A percentile compares a stretch with the other conserved stretches of the same genome.
Conservation (phyloP, 352 stramenopile species). For the Phytophthora brassicae region DNA sequence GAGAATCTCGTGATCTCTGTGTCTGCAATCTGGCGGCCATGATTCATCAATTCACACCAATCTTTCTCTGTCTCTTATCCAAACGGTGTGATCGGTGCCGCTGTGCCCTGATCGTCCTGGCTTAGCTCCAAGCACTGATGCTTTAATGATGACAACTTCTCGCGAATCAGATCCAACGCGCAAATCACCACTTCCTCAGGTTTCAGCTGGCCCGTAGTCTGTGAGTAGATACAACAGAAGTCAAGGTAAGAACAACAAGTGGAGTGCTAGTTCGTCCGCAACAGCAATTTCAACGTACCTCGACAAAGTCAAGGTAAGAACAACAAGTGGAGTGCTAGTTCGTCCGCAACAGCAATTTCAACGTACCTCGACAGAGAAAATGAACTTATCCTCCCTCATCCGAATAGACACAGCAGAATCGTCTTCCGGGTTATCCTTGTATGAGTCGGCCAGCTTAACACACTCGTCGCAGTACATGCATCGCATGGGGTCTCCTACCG, state of each 20-base stretch:
- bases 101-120: constrained; percentile 69
- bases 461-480: constrained; percentile 97
- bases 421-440: constrained; percentile 95
- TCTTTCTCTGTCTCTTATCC: constrained; percentile 50
- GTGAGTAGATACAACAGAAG: neutral
- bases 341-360: neutral
- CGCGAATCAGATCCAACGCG: constrained; percentile 82
- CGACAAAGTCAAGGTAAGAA: constrained; percentile 69
- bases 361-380: constrained; percentile 94
- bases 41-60: no score
- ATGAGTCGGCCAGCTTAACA: constrained; percentile 90
- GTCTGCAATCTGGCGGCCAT: neutral
- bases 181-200: constrained; percentile 88
- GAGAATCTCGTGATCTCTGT: constrained; percentile 9
- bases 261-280: neutral
- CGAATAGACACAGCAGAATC: constrained; percentile 91
- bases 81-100: constrained; percentile 81
- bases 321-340: neutral
- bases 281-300: constrained; percentile 50
- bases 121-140: constrained; percentile 86
- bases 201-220: constrained; percentile 85
- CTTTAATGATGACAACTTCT: constrained; percentile 86
- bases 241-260: constrained; percentile 5
- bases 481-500: constrained; percentile 64
- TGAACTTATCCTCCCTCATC: constrained; percentile 93